These are phyloP conservation scores for Schizochytrium sp. DNA, from an alignment of 108 stramenopile species.

Conservation along the genomic window DNA sequence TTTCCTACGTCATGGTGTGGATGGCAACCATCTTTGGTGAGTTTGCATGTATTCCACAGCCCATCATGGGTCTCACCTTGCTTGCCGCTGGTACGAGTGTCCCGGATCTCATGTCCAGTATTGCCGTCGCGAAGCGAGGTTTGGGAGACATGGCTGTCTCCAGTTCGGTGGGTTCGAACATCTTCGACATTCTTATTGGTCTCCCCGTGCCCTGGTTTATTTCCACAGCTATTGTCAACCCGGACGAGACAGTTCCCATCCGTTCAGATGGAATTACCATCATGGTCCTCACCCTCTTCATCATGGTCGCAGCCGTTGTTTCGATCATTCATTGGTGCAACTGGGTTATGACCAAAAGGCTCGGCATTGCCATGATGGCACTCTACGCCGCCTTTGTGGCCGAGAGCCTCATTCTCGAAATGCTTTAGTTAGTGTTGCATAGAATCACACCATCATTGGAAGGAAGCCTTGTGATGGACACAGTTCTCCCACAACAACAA, in stretches of 20 bases:
- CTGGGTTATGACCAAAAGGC: conserved; percentile 20
- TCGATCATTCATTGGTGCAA: conserved; percentile 8
- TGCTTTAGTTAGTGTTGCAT: not conserved
- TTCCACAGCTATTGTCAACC: not conserved
- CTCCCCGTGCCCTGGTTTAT: conserved; percentile 43
- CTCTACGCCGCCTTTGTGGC: conserved; percentile 28
- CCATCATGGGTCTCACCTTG: conserved; percentile 43
- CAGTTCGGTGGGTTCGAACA: conserved; percentile 64
- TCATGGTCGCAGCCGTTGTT: conserved; percentile 26
- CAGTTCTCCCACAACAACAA: too few relatives aligned
- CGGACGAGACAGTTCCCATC: not conserved
- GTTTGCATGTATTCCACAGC: conserved; percentile 21
- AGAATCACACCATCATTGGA: too few relatives aligned
- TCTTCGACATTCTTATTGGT: conserved; percentile 42
- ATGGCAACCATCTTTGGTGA: conserved; percentile 28
- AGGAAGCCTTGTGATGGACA: too few relatives aligned
- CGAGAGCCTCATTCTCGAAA: not conserved
- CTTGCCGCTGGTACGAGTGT: conserved; percentile 44
- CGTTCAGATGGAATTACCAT: conserved; percentile 17
- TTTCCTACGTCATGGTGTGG: conserved; percentile 43
- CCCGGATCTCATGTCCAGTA: conserved; percentile 38
- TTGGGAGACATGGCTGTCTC: conserved; percentile 56
- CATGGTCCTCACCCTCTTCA: conserved; percentile 27
- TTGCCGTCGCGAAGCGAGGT: conserved; percentile 34
- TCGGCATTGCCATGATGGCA: conserved; percentile 25